Evolutionary conservation across 139 green algal genomes (phyloP).

Genomic region (Trebouxia sp.): DNA sequence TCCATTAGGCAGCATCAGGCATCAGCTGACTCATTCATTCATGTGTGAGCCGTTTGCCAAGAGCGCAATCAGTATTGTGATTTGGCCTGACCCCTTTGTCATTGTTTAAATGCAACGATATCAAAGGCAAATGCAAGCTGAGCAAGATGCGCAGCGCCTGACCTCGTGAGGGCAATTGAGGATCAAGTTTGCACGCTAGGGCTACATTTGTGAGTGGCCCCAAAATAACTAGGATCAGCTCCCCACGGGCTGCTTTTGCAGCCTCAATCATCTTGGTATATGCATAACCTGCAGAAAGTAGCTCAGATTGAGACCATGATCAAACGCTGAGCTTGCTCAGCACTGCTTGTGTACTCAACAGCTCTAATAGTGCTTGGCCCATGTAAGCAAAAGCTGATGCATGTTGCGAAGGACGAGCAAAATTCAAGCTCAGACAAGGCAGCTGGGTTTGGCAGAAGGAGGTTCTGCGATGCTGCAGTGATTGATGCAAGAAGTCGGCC

Average conservation of each 20-base stretch:
- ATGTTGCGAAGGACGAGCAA: neutral
- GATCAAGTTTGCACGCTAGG: constrained; percentile 38
- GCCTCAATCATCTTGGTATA: constrained; percentile 27
- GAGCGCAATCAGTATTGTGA: too few relatives aligned
- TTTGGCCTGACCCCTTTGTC: too few relatives aligned
- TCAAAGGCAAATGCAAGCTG: too few relatives aligned
- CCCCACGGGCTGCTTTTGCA: neutral
- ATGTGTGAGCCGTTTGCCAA: neutral
- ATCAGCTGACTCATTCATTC: neutral
- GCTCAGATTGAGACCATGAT: neutral
- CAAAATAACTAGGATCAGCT: constrained; percentile 38
- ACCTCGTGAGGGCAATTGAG: constrained; percentile 20
- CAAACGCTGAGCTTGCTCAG: neutral
- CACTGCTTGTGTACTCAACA: neutral
- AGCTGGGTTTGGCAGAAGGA: neutral
- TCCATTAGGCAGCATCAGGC: neutral
- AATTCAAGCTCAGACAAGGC: neutral
- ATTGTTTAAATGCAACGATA: too few relatives aligned
- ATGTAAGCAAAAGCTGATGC: neutral
- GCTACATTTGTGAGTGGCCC: constrained; percentile 53
- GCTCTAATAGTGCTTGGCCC: neutral
- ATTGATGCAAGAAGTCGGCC: neutral
- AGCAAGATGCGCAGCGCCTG: too few relatives aligned
- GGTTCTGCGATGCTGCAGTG: neutral
- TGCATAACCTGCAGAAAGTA: constrained; percentile 10